Percentiles rank a stretch among this genome's conserved stretches.
These are phyloP conservation scores for Corymbia maculata DNA, from an alignment of 345 rosid species.

Conservation along the genomic window DNA sequence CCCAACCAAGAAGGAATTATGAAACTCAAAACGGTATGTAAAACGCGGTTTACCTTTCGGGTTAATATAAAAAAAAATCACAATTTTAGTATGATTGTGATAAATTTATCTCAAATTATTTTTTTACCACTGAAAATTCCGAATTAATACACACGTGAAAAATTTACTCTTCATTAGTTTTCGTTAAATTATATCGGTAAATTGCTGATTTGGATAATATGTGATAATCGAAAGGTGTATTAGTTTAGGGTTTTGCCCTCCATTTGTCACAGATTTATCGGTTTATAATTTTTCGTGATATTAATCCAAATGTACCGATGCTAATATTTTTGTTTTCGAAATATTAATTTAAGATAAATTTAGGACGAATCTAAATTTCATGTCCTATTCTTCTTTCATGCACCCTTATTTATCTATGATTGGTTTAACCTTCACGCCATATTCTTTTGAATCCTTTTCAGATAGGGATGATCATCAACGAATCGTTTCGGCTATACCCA, in stretches of 20 bases:
- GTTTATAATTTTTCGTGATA: too few relatives aligned
- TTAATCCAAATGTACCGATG: too few relatives aligned
- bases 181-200: too few relatives aligned
- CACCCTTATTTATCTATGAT: not conserved
- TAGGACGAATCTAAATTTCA: not conserved
- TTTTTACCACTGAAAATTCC: too few relatives aligned
- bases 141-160: too few relatives aligned
- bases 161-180: too few relatives aligned
- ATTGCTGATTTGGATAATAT: too few relatives aligned
- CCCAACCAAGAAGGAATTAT: not conserved
- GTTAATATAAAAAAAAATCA: not conserved
- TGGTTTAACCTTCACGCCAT: not conserved
- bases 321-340: too few relatives aligned
- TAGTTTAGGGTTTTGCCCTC: not conserved
- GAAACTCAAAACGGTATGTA: not conserved
- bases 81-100: too few relatives aligned
- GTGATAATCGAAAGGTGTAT: not conserved
- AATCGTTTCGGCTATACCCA: slow-evolving; percentile 24
- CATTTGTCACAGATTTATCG: too few relatives aligned
- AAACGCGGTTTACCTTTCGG: not conserved
- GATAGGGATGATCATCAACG: slow-evolving; percentile 18
- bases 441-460: not conserved
- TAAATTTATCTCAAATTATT: too few relatives aligned
- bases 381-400: not conserved
- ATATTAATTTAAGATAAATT: too few relatives aligned